A percentile compares a stretch with the other conserved stretches of the same genome.
Evolutionary conservation across 768 basidiomycete genomes (phyloP).

Genomic region (Suillus variegatus): DNA sequence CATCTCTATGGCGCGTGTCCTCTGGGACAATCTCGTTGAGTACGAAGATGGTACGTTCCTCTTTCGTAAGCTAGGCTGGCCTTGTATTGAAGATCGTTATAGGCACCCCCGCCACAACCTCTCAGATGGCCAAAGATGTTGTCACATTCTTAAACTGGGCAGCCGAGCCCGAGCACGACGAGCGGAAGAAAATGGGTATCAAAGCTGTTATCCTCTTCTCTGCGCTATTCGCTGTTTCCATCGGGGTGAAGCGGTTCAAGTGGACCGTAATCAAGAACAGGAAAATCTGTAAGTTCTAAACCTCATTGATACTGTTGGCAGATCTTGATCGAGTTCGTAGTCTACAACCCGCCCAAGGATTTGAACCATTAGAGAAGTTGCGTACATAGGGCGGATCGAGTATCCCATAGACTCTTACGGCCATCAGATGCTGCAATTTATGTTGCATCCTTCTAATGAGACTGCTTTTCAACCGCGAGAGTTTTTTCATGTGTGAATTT

Average conservation of each 20-base stretch:
- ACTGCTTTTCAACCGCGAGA: constrained; percentile 10
- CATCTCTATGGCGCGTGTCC: constrained; percentile 95
- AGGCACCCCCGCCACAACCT: constrained; percentile 95
- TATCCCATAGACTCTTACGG: constrained; percentile 28
- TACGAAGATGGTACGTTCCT: constrained; percentile 80
- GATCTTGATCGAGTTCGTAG: constrained; percentile 22
- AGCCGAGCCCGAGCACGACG: constrained; percentile 96
- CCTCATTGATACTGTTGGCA: neutral
- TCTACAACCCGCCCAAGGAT: constrained; percentile 42
- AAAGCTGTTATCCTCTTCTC: constrained; percentile 96
- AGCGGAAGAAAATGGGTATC: constrained; percentile 95
- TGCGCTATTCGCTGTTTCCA: constrained; percentile 70
- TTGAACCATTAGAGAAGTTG: constrained; percentile 30
- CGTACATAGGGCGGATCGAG: constrained; percentile 9
- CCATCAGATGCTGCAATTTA: constrained; percentile 22
- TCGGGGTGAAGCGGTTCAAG: constrained; percentile 96
- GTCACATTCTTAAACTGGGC: constrained; percentile 95
- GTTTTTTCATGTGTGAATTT: neutral
- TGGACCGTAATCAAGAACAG: constrained; percentile 91
- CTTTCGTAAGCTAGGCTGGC: neutral
- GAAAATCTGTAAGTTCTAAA: constrained; percentile 71
- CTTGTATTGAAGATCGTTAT: constrained; percentile 12
- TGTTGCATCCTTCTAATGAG: constrained; percentile 26
- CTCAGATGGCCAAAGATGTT: constrained; percentile 99
- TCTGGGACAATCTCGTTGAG: constrained; percentile 96